Percentiles rank a stretch among this genome's conserved stretches.
Conservation (phyloP, 2,329 filamentous ascomycete species). For the Botryosphaeria dothidea region DNA sequence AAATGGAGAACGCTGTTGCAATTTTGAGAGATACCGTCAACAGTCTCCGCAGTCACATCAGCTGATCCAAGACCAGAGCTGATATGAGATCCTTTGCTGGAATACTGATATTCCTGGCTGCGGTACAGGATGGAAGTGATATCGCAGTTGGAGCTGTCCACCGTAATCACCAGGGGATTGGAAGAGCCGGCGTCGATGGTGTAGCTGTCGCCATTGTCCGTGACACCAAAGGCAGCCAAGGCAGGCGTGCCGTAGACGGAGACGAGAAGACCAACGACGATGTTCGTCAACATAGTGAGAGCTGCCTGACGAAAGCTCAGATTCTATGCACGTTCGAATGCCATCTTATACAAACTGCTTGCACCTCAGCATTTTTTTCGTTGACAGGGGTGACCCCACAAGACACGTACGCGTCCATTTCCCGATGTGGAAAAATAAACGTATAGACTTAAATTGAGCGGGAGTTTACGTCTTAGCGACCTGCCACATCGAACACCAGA, state of each 20-base stretch:
- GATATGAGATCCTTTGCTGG: slow-evolving; percentile 56
- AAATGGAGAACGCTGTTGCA: background rate
- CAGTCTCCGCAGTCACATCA: slow-evolving; percentile 49
- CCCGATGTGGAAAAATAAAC: background rate
- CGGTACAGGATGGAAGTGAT: slow-evolving; percentile 65
- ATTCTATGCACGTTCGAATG: background rate
- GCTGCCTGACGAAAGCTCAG: background rate
- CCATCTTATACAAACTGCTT: background rate
- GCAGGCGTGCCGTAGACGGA: slow-evolving; percentile 20
- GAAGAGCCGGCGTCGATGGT: slow-evolving; percentile 37
- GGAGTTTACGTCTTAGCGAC: background rate
- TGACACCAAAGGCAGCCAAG: slow-evolving; percentile 39
- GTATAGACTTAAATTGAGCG: background rate
- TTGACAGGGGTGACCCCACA: background rate
- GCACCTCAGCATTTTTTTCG: background rate
- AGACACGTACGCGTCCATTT: background rate
- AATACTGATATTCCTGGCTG: slow-evolving; percentile 60
- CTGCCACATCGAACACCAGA: background rate
- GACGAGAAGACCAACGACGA: background rate
- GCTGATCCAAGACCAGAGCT: slow-evolving; percentile 60
- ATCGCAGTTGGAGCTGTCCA: slow-evolving; percentile 56
- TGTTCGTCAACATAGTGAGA: background rate
- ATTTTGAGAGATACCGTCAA: slow-evolving; percentile 28
- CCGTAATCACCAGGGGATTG: slow-evolving; percentile 35
- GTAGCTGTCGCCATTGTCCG: slow-evolving; percentile 31